A percentile compares a stretch with the other conserved stretches of the same genome.
Evolutionary conservation across 225 moss, liverwort and hornwort genomes (phyloP).

Genomic region (Physcomitrium patens): DNA sequence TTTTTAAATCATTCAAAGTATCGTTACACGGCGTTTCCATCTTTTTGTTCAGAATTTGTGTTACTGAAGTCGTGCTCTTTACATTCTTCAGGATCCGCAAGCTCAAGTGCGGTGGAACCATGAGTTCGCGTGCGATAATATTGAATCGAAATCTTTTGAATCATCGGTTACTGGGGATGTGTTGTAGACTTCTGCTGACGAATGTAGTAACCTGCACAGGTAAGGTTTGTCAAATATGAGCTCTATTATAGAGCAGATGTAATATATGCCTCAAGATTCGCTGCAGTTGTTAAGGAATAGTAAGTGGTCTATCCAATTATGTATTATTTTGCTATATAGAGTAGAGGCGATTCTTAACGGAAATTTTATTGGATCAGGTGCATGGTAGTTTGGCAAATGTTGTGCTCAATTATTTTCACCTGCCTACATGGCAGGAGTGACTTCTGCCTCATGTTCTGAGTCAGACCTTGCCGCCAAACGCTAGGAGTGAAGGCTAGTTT

Average conservation of each 20-base stretch:
- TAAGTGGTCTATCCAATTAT: slow-evolving; percentile 27
- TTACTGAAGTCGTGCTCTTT: slow-evolving; percentile 20
- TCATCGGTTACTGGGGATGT: slow-evolving; percentile 3
- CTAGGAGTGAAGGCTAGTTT: not conserved
- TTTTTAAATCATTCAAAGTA: not conserved
- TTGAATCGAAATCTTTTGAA: slow-evolving; percentile 2
- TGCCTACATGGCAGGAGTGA: slow-evolving; percentile 37
- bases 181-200: not conserved
- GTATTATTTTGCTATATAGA: slow-evolving; percentile 42
- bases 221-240: slow-evolving; percentile 54
- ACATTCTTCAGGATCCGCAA: slow-evolving; percentile 40
- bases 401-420: slow-evolving; percentile 35
- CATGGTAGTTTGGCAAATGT: slow-evolving; percentile 33
- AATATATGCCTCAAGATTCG: slow-evolving; percentile 43
- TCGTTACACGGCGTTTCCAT: slow-evolving; percentile 7
- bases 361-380: slow-evolving; percentile 30
- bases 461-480: slow-evolving; percentile 11
- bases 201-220: slow-evolving; percentile 31
- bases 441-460: slow-evolving; percentile 29
- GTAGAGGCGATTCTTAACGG: slow-evolving; percentile 30
- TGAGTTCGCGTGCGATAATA: slow-evolving; percentile 21
- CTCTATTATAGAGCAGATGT: slow-evolving; percentile 43
- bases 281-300: slow-evolving; percentile 36
- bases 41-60: not conserved
- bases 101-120: slow-evolving; percentile 50